These are phyloP conservation scores for Pseudocercospora fuligena DNA, from an alignment of 2,329 filamentous ascomycete species.

Conservation along the genomic window DNA sequence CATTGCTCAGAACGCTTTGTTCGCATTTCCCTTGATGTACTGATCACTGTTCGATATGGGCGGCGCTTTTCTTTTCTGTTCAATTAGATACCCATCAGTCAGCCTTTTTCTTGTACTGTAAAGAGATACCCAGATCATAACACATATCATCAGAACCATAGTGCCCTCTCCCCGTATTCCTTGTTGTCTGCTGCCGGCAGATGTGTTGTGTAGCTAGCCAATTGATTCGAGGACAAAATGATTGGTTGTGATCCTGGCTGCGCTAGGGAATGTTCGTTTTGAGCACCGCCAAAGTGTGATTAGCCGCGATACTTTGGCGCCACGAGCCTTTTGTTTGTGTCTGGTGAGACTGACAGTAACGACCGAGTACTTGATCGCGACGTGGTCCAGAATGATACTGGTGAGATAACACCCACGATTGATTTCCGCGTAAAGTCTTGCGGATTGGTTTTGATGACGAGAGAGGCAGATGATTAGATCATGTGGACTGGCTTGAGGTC, in stretches of 20 bases:
- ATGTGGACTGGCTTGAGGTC: too few relatives aligned
- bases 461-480: too few relatives aligned
- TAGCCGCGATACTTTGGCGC: neutral
- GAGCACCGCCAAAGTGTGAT: neutral
- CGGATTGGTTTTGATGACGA: too few relatives aligned
- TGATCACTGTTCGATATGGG: neutral
- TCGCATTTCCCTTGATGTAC: slow-evolving; percentile 1
- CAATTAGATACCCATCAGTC: neutral
- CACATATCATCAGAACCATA: neutral
- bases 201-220: neutral
- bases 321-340: neutral
- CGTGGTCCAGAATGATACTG: too few relatives aligned
- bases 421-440: too few relatives aligned
- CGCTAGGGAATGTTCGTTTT: neutral
- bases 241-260: neutral
- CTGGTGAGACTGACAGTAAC: too few relatives aligned
- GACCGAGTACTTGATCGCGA: too few relatives aligned
- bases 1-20: neutral
- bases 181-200: neutral
- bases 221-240: neutral
- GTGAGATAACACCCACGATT: too few relatives aligned
- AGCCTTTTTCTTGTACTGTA: neutral
- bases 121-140: neutral
- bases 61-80: neutral
- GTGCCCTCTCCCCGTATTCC: neutral